Evolutionary conservation across 768 basidiomycete species (phyloP).

Genomic region (Russula virescens): DNA sequence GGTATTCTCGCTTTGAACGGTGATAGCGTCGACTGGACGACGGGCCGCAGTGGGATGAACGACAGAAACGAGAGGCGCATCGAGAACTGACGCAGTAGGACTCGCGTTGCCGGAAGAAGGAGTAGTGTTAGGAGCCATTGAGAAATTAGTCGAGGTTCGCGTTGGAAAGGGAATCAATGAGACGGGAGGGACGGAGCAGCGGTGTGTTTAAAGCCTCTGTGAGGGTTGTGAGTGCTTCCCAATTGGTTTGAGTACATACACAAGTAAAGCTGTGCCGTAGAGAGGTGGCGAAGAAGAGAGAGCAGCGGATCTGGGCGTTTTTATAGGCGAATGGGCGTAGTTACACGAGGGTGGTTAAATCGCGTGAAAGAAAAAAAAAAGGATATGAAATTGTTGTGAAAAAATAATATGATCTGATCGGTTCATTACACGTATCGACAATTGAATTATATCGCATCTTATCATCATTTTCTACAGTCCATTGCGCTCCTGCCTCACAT

Average conservation of each 20-base stretch:
- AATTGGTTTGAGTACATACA: constrained; percentile 98
- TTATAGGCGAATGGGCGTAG: background rate
- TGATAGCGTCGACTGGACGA: constrained; percentile 62
- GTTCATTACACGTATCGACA: too few species aligned
- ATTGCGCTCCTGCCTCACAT: too few species aligned
- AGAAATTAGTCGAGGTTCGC: constrained; percentile 24
- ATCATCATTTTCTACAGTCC: too few species aligned
- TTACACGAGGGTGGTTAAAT: background rate
- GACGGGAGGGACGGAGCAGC: constrained; percentile 53
- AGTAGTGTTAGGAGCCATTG: constrained; percentile 48
- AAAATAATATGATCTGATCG: background rate
- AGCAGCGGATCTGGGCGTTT: background rate
- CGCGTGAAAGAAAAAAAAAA: background rate
- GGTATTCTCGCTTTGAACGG: constrained; percentile 78
- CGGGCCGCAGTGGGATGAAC: constrained; percentile 85
- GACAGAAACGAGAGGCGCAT: constrained; percentile 61
- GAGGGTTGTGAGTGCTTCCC: constrained; percentile 80
- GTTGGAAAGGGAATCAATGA: constrained; percentile 30
- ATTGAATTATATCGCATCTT: too few species aligned
- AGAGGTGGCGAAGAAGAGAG: background rate
- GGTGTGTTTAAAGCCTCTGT: constrained; percentile 84
- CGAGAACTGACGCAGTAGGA: constrained; percentile 64
- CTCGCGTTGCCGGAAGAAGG: constrained; percentile 46
- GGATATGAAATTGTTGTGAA: background rate
- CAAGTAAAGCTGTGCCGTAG: constrained; percentile 9